Base-by-base conservation (phyloP, 805 yeast species). In the Candida coquimbonensis region DNA sequence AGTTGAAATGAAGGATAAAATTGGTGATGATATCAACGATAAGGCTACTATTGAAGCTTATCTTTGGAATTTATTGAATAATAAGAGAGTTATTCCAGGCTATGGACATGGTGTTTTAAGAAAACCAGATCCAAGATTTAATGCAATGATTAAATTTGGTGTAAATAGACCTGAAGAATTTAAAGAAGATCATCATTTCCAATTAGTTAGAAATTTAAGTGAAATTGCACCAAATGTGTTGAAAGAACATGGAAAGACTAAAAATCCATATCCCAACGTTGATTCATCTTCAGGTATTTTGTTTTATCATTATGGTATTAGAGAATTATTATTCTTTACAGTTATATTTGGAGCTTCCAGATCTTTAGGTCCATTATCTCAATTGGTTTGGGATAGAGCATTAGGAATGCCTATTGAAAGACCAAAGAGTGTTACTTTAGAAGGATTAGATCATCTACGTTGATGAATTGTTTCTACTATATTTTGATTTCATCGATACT, bases 21-120 rank as follows among this genome's bases (percentile, higher is more conserved):
- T 75, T 52, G 52, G 60, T 1, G 57, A 57, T 1, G 57, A 57
- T 19, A 50, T 56, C 32, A 38, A 49, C 25, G 44, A 52, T 33
- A 65, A 70, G 53, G 72, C 63, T 47, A 74, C 77, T 57, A 81
- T 85, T 53, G 80, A 77, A 65, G 70, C 73, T 54, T 79, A 81
- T 71, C 68, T 85, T 57, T 84, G 93, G 93, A 72, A 73, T 36
- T 69, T 83, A 43, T 73, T 85, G 54, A 78, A 81, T 65, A 70
- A 81, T 40, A 87, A 87, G 50, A 76, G 89, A 59, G 93, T 85
- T 49, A 81, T 85, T 52, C 95, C 95, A 51, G 95, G 95, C 50
- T 86, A 86, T 70, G 95, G 95, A 40, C 95, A 85, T 65, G 93
- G 93, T 45, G 93, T 85, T 43, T 73, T 85, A 65, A 75, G 95